Evolutionary conservation across 2,329 filamentous ascomycete genomes (phyloP), one percentile per base, ranked within the genome.

Genomic region (Xylaria sp.): DNA sequence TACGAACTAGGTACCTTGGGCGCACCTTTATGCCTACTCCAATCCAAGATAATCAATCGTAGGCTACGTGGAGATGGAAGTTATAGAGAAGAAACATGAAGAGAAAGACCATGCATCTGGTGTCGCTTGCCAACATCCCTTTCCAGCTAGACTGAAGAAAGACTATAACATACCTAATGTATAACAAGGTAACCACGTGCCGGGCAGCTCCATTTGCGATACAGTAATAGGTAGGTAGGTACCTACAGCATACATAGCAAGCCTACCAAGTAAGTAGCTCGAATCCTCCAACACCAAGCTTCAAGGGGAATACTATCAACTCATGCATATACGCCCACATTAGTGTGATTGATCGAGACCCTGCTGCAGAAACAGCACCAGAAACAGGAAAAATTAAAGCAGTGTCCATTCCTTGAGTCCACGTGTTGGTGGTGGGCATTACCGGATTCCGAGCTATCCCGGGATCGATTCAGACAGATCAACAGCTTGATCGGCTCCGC

Each of bases 41-140:
- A 45, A 45, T 45, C 17, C 17, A 45, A 14, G 8, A 39, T 39
- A 39, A 39, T 39, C 36, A 39, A 39, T 39, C 17, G 39, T 17
- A 42, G 39, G 4, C 2, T 14, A 14, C 39, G 17, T 47, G 8
- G 6, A 47, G n/a, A n/a, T 8, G 34, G 11, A 7, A 7, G 11
- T 36, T 3, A 2, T 19, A 47, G 42, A 8, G 42, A 19, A 8
- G 24, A 51, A 42, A 14, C 14, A 36, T 19, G 30, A 39, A 9
- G 42, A 32, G 56, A 67, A 67, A 56, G 65, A 63, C 65, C 65
- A 60, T 63, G 54, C 65, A 67, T 67, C 30, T 63, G 8, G 59
- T 67, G 34, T 56, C 57, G 56, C 63, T 42, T 30, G 47, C 8
- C 48, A 42, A 61, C 27, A 12, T 19, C 42, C 9, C 17, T 2